These are phyloP conservation scores for Neolentinus lepideus DNA, from an alignment of 1,284 basidiomycete genomes.

Conservation along the genomic window DNA sequence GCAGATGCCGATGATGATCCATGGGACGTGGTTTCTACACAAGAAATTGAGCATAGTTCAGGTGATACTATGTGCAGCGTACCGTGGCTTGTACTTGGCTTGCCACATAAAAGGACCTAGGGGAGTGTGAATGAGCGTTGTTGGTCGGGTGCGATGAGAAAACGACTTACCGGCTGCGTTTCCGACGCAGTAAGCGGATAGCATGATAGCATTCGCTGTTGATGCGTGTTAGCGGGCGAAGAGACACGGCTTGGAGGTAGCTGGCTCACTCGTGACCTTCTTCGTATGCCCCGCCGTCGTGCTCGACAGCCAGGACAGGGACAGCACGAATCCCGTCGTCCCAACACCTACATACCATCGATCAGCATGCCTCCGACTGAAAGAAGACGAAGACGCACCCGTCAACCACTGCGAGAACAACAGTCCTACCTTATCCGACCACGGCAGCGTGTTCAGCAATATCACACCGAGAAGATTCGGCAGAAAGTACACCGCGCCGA, in stretches of 20 bases:
- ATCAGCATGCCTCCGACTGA: neutral
- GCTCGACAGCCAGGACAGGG: conserved; percentile 59
- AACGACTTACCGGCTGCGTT: conserved; percentile 41
- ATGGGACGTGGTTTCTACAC: conserved; percentile 51
- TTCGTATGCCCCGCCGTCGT: conserved; percentile 74
- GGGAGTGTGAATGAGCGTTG: neutral
- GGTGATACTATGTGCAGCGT: conserved; percentile 8
- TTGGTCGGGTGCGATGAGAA: no score
- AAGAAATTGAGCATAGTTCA: neutral
- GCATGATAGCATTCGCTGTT: conserved; percentile 53
- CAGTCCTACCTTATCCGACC: conserved; percentile 53
- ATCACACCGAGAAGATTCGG: conserved; percentile 56
- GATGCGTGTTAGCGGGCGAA: neutral
- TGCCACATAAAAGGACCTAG: conserved; percentile 67
- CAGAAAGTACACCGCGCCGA: conserved; percentile 54
- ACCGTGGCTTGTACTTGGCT: conserved; percentile 55
- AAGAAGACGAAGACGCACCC: conserved; percentile 32
- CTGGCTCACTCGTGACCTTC: conserved; percentile 13
- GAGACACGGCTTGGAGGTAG: neutral
- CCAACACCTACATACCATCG: conserved; percentile 39
- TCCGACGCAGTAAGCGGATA: conserved; percentile 65
- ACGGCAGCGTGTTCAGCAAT: conserved; percentile 59
- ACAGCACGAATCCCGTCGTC: conserved; percentile 59
- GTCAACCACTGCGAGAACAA: conserved; percentile 56
- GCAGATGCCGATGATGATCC: conserved; percentile 56